Base-by-base conservation (phyloP, 2,329 filamentous ascomycete species). In the Diaporthe aspalathi region DNA sequence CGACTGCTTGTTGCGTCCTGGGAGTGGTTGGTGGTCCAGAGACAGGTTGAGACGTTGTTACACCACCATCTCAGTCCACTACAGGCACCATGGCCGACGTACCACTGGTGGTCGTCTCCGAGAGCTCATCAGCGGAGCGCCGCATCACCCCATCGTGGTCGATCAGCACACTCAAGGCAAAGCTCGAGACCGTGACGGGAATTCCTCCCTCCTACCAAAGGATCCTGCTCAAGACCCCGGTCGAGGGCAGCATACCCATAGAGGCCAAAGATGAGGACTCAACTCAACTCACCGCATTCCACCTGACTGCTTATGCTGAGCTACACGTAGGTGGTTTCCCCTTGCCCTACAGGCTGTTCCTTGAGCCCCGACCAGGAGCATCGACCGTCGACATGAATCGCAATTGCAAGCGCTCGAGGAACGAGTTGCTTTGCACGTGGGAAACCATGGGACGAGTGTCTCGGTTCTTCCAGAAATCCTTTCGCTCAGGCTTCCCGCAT, bases 121-220 rank as follows among this genome's bases (percentile, higher is more conserved):
- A 94, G 73, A 93, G 92, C 81, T 87, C 92, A 60, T 89, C 91
- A 62, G 95, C 94, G 66, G 96, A 99, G 84, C 93, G 95, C 73
- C 93, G 96, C 76, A 91, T 98, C 80, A 95, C 94, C 32, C 95
- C 95, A 17, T 92, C 95, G 76, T 99, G 96, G 96, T 92, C 92
- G 73, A 92, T 99, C 79, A 86, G 88, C 69, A 91, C 94, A 77
- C 88, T 98, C 77, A 97, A 95, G 84, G 83, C 87, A 67, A 97
- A 96, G 81, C 90, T 99, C 66, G 95, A 98, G 82, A 92, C 94
- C 73, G 91, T 98, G 82, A 98, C 95, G 2, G 96, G 96, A 73
- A 91, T 98, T 47, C 95, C 96, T 20, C 93, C 95, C 14, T 88
- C 88, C 38, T 90, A 88, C 72, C 96, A 98, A 81, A 89, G 86